A percentile compares a stretch with the other conserved stretches of the same genome.
Conservation (phyloP, 371 early-diverging fungal species). For the Mortierella polycephala region DNA sequence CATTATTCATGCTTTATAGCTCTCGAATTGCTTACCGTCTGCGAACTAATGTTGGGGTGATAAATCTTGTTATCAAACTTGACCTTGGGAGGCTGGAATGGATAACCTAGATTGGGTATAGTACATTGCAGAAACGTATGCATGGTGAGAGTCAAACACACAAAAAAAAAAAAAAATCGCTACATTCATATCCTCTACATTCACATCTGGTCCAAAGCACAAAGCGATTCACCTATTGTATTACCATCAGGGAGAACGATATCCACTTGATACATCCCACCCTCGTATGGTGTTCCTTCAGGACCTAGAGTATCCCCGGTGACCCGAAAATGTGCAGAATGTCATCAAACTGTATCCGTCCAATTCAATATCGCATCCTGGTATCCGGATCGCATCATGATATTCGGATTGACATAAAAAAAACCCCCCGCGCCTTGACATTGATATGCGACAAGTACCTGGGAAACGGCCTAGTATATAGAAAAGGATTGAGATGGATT, state of each 20-base stretch:
- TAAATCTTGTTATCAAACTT: slow-evolving; percentile 64
- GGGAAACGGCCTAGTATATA: slow-evolving; percentile 35
- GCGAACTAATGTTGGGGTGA: slow-evolving; percentile 66
- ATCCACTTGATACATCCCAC: slow-evolving; percentile 58
- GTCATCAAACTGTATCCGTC: too few relatives aligned
- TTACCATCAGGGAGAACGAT: slow-evolving; percentile 51
- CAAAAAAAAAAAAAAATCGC: background rate
- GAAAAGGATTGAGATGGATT: background rate
- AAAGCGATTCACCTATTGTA: background rate
- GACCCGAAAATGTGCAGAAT: too few relatives aligned
- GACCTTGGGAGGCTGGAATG: slow-evolving; percentile 63
- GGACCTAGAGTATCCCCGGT: slow-evolving; percentile 23
- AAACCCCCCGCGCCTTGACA: background rate
- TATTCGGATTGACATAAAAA: too few relatives aligned
- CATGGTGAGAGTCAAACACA: background rate
- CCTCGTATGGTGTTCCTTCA: slow-evolving; percentile 53
- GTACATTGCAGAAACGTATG: background rate
- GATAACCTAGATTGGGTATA: slow-evolving; percentile 44
- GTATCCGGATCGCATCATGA: too few relatives aligned
- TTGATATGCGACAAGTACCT: slow-evolving; percentile 13
- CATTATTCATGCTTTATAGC: background rate
- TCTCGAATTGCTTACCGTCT: slow-evolving; percentile 56
- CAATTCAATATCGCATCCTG: background rate
- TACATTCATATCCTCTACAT: background rate
- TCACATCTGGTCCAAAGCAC: too few relatives aligned